Evolutionary conservation across 306 rosid species (phyloP).

Genomic region (Acmispon strigosus): DNA sequence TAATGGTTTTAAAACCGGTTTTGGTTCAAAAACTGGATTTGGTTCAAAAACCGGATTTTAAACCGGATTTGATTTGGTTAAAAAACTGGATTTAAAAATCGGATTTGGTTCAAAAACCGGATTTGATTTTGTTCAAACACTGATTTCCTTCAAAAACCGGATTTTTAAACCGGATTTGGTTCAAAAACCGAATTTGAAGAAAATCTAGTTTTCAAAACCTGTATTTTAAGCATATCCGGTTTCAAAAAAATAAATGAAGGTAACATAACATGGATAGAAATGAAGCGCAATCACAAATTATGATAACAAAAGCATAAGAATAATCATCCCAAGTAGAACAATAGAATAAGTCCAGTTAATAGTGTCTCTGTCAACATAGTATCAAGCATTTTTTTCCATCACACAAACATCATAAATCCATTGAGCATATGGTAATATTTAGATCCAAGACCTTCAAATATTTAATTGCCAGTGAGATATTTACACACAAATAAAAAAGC

Average conservation of each 20-base stretch:
- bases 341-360: neutral
- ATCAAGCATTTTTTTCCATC: neutral
- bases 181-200: no score
- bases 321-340: neutral
- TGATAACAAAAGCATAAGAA: neutral
- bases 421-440: neutral
- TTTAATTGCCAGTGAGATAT: neutral
- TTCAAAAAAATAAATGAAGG: neutral
- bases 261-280: neutral
- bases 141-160: no score
- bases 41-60: no score
- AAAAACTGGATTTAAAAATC: no score
- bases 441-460: neutral
- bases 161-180: no score
- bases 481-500: neutral
- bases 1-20: no score
- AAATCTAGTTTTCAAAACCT: no score
- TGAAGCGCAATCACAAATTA: constrained; percentile 15
- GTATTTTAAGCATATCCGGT: no score
- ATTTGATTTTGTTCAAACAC: no score
- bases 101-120: no score
- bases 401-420: neutral
- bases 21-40: no score
- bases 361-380: neutral
- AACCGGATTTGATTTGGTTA: no score